phyloP scores from a whole-genome alignment of 306 rosid genomes.

The Herpetospermum pedunculosum region DNA sequence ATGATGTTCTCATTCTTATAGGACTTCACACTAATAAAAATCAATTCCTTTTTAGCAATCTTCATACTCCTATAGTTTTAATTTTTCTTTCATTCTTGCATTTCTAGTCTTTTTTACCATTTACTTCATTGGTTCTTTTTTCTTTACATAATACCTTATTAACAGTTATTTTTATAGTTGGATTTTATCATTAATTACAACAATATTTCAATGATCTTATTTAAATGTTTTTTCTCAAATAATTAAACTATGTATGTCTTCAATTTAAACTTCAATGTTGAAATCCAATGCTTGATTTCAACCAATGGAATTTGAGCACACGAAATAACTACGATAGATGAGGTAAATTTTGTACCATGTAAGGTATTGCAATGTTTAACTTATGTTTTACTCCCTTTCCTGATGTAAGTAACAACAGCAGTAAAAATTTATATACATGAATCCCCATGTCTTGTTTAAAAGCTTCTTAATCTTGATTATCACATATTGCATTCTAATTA shows the following conservation, averaged over 20 bases:
- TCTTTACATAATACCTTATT: not conserved
- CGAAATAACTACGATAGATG: not conserved
- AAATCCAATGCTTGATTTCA: not conserved
- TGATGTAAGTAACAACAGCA: not conserved
- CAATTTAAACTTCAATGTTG: not conserved
- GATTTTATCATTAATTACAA: not conserved
- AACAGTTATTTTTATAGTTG: not conserved
- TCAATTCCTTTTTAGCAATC: not conserved
- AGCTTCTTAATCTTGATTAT: not conserved
- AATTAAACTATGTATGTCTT: not conserved
- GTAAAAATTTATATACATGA: not conserved
- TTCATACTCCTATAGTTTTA: not conserved
- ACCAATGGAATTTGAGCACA: not conserved
- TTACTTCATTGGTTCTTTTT: not conserved
- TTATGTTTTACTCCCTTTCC: not conserved
- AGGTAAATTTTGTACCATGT: not conserved
- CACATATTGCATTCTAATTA: not conserved
- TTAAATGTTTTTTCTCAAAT: not conserved
- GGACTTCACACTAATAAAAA: not conserved
- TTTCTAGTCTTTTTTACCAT: not conserved
- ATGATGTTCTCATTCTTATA: not conserved
- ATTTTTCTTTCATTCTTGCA: not conserved
- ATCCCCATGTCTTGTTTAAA: not conserved
- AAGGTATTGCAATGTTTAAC: not conserved
- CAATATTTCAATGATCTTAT: not conserved